Base-by-base conservation (phyloP, 2,329 filamentous ascomycete species). In the Arthrinium puccinioides region DNA sequence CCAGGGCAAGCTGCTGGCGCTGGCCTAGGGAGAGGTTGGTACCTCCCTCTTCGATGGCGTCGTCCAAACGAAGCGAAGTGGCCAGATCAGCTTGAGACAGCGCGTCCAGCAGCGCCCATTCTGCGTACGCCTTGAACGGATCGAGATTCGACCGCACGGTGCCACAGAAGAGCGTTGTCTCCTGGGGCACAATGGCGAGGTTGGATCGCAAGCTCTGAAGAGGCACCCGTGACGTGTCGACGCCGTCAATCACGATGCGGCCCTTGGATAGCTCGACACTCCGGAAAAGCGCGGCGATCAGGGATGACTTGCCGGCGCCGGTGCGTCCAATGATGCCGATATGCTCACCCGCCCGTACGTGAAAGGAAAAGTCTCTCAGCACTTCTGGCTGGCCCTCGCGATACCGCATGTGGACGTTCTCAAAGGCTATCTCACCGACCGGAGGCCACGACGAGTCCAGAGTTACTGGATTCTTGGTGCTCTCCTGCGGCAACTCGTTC, bases 401-500 rank as follows among this genome's bases (percentile, higher is more conserved):
- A 45, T 73, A 74, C 19, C 70, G 61, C 69, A 74, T 72, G 35
- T 68, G 52, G 13, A 69, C 66, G 34, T 66, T 50, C n/a, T 57
- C 52, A 44, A 74, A 73, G 3, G 56, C 51, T 25, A 74, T 72
- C 39, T 73, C 69, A 13, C 79, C 79, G 19, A 68, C 62, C 41
- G 5, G 36, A 35, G 14, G 40, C 29, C 59, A 62, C 23, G 53
- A 16, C 25, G 14, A 72, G 59, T 28, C 24, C 11, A 20, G 5
- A 20, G 13, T 11, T 11, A 14, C 32, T 6, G 39, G 76, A 70
- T 1, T 76, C 61, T 2, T 76, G 72, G 1, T 76, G 71, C 55
- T 84, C 80, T 48, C 30, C n/a, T 81, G 71, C 33, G 81, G 76
- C 9, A 84, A 60, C 37, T 74, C 52, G 4, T 71, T 78, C 41